Base-by-base conservation (phyloP, 1,139 yeast species). In the Williopsis jadinii region DNA sequence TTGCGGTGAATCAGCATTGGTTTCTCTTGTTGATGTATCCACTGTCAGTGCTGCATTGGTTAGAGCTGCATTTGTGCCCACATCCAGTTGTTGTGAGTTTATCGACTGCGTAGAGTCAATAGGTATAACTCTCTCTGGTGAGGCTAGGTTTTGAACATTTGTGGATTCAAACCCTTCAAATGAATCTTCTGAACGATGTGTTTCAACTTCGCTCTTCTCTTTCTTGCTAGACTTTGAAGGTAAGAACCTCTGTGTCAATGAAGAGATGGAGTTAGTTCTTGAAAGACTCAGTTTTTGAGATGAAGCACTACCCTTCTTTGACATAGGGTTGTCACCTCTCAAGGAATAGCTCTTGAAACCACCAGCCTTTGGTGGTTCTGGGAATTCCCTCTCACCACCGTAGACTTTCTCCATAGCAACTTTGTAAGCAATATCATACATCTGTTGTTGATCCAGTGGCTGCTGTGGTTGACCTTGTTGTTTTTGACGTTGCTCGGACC, bases 361-460 rank as follows among this genome's bases (percentile, higher is more conserved):
- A 12, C 42, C 41, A 11, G 34, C 30, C 33, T 41, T 43, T 10
- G 40, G 41, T 10, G 32, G 34, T 3, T 19, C 32, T 5, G 39
- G 36, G 2, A 32, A 11, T 5, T n/a, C 32, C 3, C 19, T 14
- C 2, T 27, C 36, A 8, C 8, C 32, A 12, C 50, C 50, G 30
- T 47, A 47, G 6, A 47, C 49, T 28, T 47, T 47, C 44, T 43
- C 44, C 40, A 47, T 10, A 1, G 51, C 51, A 26, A 43, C 35
- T 14, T 45, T 44, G 28, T 47, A 47, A 1, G 51, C 51, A 37
- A 35, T 36, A 12, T 47, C 37, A 33, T 47, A 47, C 42, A 45
- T 28, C 32, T 47, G 46, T 8, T 45, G 37, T 3, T 42, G 45
- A 24, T 15, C 36, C 39, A 42, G 15, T 14, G 31, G 46, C n/a